Conservation (phyloP, 129 eudicot genomes). For the Solidago caesia region DNA sequence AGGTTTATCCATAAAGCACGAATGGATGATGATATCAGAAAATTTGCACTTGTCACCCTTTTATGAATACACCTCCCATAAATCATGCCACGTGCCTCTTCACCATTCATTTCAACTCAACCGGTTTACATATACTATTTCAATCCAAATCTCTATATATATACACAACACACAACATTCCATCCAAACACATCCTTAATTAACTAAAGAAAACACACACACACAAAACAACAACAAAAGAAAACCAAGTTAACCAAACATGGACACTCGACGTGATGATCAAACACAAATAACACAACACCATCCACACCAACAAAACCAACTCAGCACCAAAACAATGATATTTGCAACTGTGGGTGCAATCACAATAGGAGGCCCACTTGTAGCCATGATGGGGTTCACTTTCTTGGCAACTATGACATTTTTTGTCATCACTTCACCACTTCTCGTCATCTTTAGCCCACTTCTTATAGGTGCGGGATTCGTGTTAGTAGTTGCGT, state of each 20-base stretch:
- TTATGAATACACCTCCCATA: slow-evolving; percentile 11
- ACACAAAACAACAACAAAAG: not conserved
- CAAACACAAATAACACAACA: slow-evolving; percentile 5
- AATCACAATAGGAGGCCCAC: slow-evolving; percentile 39
- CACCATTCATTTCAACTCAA: not conserved
- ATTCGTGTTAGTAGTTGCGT: slow-evolving; percentile 25
- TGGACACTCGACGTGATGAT: not conserved
- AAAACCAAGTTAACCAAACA: not conserved
- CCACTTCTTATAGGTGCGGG: slow-evolving; percentile 42
- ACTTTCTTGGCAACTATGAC: slow-evolving; percentile 37
- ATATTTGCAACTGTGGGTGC: slow-evolving; percentile 31
- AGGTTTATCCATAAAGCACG: not conserved
- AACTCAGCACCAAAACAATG: slow-evolving; percentile 25
- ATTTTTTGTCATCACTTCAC: slow-evolving; percentile 32
- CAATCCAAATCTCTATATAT: slow-evolving; percentile 6
- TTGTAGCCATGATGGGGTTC: slow-evolving; percentile 36
- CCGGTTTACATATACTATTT: slow-evolving; percentile 18
- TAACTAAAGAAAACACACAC: not conserved
- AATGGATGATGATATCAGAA: slow-evolving; percentile 7
- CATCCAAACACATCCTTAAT: not conserved
- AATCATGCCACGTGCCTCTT: slow-evolving; percentile 30
- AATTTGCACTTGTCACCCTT: slow-evolving; percentile 17
- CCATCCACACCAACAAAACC: slow-evolving; percentile 9
- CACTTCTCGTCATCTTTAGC: slow-evolving; percentile 42
- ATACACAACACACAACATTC: not conserved